Evolutionary conservation across 345 rosid species (phyloP), one percentile per base, ranked within the genome.

Genomic region (Bruguiera sexangula): DNA sequence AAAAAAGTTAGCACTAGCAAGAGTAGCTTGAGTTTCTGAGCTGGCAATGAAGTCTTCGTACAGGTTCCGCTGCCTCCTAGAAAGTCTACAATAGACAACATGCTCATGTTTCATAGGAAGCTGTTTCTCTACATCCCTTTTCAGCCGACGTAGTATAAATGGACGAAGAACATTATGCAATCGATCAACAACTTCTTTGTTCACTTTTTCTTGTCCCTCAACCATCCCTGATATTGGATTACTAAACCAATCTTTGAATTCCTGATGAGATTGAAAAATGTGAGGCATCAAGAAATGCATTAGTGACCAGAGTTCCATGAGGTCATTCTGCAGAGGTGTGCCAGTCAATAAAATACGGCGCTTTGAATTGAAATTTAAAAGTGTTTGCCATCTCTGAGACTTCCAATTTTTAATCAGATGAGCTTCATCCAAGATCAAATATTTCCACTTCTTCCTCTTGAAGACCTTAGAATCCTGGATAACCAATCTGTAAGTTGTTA

Each of bases 231-330:
- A 82, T 83, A 96, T 96, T 21, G 99, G 99, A 82, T 92, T 96
- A 73, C 97, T 76, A 74, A 96, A 96, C 99, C 99, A 96, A 72
- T 96, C 99, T 85, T 89, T 96, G 76, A 96, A 96, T 83, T 96
- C 99, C 80, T 96, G 99, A 83, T 96, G 99, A 77, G 99, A 96
- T 81, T 96, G 99, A 82, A 96, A 96, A 51, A 96, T 57, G 69
- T 96, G 99, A 43, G 99, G 99, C 99, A 96, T 96, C 82, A 96
- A 82, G 79, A 96, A 96, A 87, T 96, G 99, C 99, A 92, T 96
- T 21, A 96, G 79, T 62, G 99, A 96, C 99, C 99, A 96, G 67
- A 96, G 81, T 76, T 96, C 99, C 99, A 96, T 96, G 73, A 96
- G 97, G 85, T 96, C 99, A 78, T 96, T 96, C 86, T 96, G 99